Conservation (phyloP, 2,329 filamentous ascomycete species). For the Stemphylium beticola region DNA sequence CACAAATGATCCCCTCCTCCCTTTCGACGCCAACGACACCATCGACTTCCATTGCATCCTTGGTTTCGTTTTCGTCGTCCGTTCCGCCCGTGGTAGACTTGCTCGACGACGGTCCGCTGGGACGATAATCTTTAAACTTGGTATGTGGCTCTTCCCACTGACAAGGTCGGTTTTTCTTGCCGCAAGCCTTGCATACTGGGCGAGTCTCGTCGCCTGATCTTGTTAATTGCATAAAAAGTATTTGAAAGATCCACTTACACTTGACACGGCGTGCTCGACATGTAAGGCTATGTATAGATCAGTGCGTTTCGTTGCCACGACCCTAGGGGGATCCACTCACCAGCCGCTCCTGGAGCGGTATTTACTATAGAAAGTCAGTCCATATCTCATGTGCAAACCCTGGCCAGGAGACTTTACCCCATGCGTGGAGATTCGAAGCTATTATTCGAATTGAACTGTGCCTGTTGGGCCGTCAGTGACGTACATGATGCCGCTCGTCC, state of each 20-base stretch:
- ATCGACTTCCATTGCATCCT: slow-evolving; percentile 24
- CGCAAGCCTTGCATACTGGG: slow-evolving; percentile 40
- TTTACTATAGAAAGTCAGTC: slow-evolving; percentile 31
- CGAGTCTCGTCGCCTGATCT: slow-evolving; percentile 36
- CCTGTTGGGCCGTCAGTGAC: slow-evolving; percentile 5
- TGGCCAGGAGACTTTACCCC: slow-evolving; percentile 7
- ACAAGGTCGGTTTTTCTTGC: slow-evolving; percentile 40
- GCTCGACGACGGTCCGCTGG: slow-evolving; percentile 23
- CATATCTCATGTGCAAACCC: not conserved
- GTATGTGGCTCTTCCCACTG: slow-evolving; percentile 38
- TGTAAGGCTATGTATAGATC: slow-evolving; percentile 27
- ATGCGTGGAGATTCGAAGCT: slow-evolving; percentile 7
- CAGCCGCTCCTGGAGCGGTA: slow-evolving; percentile 42
- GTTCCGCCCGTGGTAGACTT: slow-evolving; percentile 13
- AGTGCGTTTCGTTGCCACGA: slow-evolving; percentile 4
- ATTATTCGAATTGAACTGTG: slow-evolving; percentile 6
- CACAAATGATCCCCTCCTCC: not conserved
- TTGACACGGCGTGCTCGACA: slow-evolving; percentile 43
- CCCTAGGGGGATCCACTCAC: slow-evolving; percentile 23
- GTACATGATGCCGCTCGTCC: not conserved
- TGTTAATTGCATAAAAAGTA: slow-evolving; percentile 4
- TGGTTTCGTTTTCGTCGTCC: slow-evolving; percentile 15
- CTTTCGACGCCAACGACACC: slow-evolving; percentile 10
- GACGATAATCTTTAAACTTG: slow-evolving; percentile 37
- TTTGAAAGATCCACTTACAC: slow-evolving; percentile 21